Evolutionary conservation across 768 basidiomycete species (phyloP).

Genomic region (Podaxis sp.): DNA sequence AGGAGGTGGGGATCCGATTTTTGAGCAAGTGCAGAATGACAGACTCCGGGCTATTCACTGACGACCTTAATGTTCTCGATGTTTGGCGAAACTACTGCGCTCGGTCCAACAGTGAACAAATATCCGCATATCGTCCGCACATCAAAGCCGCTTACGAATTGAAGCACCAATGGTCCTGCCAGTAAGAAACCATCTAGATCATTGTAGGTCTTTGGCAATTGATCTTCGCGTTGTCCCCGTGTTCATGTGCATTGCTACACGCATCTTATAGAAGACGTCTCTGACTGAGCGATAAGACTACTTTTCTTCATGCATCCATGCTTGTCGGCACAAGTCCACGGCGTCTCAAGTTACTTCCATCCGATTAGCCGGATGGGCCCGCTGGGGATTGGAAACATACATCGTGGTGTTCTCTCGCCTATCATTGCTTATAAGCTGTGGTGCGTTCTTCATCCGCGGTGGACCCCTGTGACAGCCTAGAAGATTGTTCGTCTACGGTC

Average conservation of each 20-base stretch:
- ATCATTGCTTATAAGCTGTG: background rate
- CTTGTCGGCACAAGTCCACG: background rate
- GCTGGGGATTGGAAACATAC: background rate
- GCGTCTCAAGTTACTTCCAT: background rate
- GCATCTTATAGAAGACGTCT: too few relatives aligned
- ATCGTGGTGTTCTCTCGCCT: background rate
- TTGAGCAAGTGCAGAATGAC: background rate
- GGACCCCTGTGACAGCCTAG: background rate
- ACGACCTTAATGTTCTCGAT: background rate
- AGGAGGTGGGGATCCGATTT: conserved; percentile 4
- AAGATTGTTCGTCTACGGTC: background rate
- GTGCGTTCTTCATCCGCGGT: background rate
- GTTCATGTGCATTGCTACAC: background rate
- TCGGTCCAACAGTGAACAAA: background rate
- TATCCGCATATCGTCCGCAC: background rate
- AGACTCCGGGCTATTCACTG: background rate
- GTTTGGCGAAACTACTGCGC: background rate
- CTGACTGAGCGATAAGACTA: too few relatives aligned
- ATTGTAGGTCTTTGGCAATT: background rate
- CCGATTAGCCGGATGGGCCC: background rate
- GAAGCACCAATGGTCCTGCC: background rate
- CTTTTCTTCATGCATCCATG: background rate
- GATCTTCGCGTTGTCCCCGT: background rate
- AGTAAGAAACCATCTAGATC: background rate
- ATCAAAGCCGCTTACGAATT: background rate